These are phyloP conservation scores for Groenewaldozyma salmanticensis DNA, from an alignment of 805 yeast genomes.

Conservation along the genomic window DNA sequence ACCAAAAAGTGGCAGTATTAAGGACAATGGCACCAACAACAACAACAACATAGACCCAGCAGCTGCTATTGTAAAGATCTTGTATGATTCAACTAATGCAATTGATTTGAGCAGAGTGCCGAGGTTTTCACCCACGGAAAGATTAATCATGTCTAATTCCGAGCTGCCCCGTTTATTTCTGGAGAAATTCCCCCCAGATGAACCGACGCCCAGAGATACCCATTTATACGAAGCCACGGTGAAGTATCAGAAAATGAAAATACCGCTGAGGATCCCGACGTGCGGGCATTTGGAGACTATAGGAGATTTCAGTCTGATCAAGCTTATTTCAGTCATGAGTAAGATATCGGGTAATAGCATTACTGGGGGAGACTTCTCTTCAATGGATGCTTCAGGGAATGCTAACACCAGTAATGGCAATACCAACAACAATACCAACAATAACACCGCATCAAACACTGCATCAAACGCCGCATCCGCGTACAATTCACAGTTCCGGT, in stretches of 20 bases:
- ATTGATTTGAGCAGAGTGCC: slow-evolving; percentile 24
- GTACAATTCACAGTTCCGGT: slow-evolving; percentile 8
- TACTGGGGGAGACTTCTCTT: background rate
- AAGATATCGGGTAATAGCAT: slow-evolving; percentile 9
- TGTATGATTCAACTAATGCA: slow-evolving; percentile 23
- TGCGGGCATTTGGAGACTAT: slow-evolving; percentile 22
- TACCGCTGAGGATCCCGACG: slow-evolving; percentile 26
- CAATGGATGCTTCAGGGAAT: background rate
- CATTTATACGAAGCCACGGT: slow-evolving; percentile 25
- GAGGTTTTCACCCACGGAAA: slow-evolving; percentile 18
- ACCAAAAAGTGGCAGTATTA: slow-evolving; percentile 16
- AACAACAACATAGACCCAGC: slow-evolving; percentile 4
- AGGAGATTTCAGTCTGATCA: slow-evolving; percentile 24
- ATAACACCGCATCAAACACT: slow-evolving; percentile 4
- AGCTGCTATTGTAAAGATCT: slow-evolving; percentile 15
- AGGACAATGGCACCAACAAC: no score
- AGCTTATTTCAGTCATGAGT: slow-evolving; percentile 22
- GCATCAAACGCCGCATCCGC: background rate
- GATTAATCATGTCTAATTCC: slow-evolving; percentile 19
- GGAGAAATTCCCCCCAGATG: slow-evolving; percentile 18
- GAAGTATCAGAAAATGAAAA: slow-evolving; percentile 20
- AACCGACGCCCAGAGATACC: slow-evolving; percentile 16
- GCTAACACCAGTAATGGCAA: background rate
- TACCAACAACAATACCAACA: background rate
- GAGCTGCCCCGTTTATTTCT: slow-evolving; percentile 19